Conservation (phyloP, 228 moss, liverwort and hornwort species). For the Sphagnum magellanicum region DNA sequence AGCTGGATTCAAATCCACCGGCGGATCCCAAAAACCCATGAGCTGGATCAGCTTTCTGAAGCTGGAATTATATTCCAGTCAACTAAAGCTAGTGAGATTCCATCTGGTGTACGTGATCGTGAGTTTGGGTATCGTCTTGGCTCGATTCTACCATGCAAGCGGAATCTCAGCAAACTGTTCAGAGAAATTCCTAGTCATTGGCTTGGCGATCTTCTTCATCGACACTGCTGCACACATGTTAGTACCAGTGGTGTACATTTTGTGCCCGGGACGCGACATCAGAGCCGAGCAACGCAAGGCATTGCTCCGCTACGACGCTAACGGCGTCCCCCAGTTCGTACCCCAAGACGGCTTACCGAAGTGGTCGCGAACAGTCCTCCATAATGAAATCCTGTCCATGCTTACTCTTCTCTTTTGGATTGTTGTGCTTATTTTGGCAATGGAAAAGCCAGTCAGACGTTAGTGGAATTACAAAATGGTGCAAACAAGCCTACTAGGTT, state of each 20-base stretch:
- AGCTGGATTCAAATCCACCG: no score
- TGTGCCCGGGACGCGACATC: constrained; percentile 7
- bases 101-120: constrained; percentile 6
- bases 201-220: constrained; percentile 10
- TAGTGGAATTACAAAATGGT: no score
- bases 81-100: constrained; percentile 8
- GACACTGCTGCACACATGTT: constrained; percentile 11
- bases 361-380: constrained; percentile 6
- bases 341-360: constrained; percentile 5
- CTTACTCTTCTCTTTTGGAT: constrained; percentile 6
- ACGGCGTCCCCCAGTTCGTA: constrained; percentile 8
- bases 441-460: not conserved
- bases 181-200: constrained; percentile 12
- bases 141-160: not conserved
- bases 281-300: constrained; percentile 7
- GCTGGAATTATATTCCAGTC: not conserved
- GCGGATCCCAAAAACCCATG: no score
- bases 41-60: not conserved
- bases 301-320: constrained; percentile 8
- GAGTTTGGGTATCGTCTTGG: not conserved
- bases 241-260: constrained; percentile 10
- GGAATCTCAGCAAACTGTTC: not conserved
- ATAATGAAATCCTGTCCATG: constrained; percentile 5
- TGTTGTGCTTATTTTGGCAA: constrained; percentile 1
- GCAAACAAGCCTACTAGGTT: no score